Conservation (phyloP, 805 yeast genomes). For the Saccharomycopsis fodiens region DNA sequence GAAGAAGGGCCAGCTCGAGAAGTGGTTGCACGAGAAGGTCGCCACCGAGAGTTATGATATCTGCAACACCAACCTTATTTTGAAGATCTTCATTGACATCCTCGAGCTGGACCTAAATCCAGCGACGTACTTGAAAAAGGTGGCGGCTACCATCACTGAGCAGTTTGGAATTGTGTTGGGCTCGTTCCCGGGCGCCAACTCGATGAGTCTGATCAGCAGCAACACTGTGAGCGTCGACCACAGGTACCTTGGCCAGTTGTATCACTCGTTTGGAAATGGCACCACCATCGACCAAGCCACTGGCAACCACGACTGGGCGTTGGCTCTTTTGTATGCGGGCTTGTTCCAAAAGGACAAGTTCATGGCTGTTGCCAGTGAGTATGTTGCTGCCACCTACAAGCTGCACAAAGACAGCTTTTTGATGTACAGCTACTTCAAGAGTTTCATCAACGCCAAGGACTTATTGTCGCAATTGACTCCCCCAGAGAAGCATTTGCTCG, state of each 20-base stretch:
- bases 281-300: constrained; percentile 5
- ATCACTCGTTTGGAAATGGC: background rate
- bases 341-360: constrained; percentile 18
- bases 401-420: constrained; percentile 9
- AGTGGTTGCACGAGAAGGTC: constrained; percentile 16
- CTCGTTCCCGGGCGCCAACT: background rate
- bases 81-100: constrained; percentile 12
- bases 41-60: background rate
- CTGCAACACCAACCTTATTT: constrained; percentile 10
- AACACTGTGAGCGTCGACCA: constrained; percentile 6
- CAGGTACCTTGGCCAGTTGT: constrained; percentile 3
- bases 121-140: constrained; percentile 3
- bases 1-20: constrained; percentile 15
- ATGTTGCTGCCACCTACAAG: constrained; percentile 8
- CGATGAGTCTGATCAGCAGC: background rate
- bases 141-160: constrained; percentile 3
- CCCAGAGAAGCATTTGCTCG: constrained; percentile 8
- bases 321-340: constrained; percentile 15
- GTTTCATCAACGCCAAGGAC: constrained; percentile 13
- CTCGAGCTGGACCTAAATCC: constrained; percentile 2
- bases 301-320: constrained; percentile 14
- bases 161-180: constrained; percentile 17
- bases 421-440: constrained; percentile 13
- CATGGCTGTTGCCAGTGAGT: constrained; percentile 7
- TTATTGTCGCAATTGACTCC: constrained; percentile 4